Evolutionary conservation across 495 filamentous ascomycete species (phyloP).

Genomic region (Massariosphaeria phaeospora): DNA sequence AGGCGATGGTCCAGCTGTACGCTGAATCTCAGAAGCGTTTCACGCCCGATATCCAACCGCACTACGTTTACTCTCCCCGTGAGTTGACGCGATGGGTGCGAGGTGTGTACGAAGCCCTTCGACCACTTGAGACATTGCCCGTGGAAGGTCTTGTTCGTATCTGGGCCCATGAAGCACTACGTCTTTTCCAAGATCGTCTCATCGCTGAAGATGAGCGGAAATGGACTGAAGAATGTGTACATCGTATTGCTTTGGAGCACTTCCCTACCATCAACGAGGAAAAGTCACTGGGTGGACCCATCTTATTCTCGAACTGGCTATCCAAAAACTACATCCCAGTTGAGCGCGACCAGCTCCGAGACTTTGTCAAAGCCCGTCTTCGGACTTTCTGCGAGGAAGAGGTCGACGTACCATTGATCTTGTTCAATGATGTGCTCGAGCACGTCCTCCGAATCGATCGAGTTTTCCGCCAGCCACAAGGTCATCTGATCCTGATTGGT

Average conservation of each 20-base stretch:
- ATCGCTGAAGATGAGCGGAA: constrained; percentile 89
- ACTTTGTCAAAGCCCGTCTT: constrained; percentile 94
- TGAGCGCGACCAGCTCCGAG: constrained; percentile 84
- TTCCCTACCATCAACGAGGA: constrained; percentile 90
- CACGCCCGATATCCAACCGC: constrained; percentile 91
- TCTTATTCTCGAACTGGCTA: constrained; percentile 99
- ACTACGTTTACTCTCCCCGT: constrained; percentile 98
- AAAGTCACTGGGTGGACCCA: constrained; percentile 85
- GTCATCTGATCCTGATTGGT: constrained; percentile 95
- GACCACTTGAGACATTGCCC: constrained; percentile 78
- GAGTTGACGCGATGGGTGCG: constrained; percentile 96
- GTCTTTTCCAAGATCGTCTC: constrained; percentile 93
- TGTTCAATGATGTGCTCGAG: constrained; percentile 97
- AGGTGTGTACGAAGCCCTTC: constrained; percentile 93
- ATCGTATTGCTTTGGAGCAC: constrained; percentile 76
- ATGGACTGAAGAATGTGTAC: constrained; percentile 86
- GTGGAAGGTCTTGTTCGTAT: constrained; percentile 92
- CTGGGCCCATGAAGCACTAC: constrained; percentile 95
- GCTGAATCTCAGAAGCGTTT: constrained; percentile 89
- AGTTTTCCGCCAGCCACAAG: constrained; percentile 96
- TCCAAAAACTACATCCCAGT: constrained; percentile 98
- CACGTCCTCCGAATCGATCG: constrained; percentile 97
- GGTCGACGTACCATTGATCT: constrained; percentile 91
- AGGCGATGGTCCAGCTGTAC: constrained; percentile 97
- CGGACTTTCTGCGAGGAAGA: constrained; percentile 99